Conservation (phyloP, 1,139 yeast genomes). For the Debaryomyces coudertii region DNA sequence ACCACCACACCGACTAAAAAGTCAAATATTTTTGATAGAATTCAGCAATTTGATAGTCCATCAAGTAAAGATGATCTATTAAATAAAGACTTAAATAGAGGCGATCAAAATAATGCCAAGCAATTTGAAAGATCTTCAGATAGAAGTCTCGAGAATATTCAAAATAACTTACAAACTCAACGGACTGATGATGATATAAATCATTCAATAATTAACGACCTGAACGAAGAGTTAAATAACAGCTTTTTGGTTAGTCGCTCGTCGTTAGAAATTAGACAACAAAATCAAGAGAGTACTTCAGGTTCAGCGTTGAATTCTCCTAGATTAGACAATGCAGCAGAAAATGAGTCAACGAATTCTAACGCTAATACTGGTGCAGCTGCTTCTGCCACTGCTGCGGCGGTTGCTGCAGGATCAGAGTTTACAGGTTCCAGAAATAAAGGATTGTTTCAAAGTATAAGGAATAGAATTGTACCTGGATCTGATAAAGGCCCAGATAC, state of each 20-base stretch:
- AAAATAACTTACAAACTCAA: not conserved
- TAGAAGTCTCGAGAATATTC: not conserved
- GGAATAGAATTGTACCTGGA: constrained; percentile 30
- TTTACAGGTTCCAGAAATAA: constrained; percentile 21
- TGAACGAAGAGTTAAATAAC: constrained; percentile 12
- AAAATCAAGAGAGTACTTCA: constrained; percentile 1
- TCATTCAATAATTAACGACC: not conserved
- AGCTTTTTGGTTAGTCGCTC: constrained; percentile 23
- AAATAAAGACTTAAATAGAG: not conserved
- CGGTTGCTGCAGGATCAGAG: constrained; percentile 11
- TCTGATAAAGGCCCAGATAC: constrained; percentile 9
- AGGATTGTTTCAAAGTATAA: constrained; percentile 41
- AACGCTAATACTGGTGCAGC: constrained; percentile 17
- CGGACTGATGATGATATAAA: not conserved
- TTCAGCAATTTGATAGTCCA: constrained; percentile 43
- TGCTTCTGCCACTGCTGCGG: constrained; percentile 16
- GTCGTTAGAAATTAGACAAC: constrained; percentile 21
- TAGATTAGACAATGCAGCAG: not conserved
- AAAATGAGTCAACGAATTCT: not conserved
- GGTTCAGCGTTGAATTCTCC: not conserved
- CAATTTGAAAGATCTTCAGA: too few species aligned
- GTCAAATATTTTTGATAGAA: constrained; percentile 39
- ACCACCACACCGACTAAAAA: constrained; percentile 19
- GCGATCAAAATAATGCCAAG: not conserved
- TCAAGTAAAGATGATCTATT: constrained; percentile 10